Evolutionary conservation across 2,329 filamentous ascomycete species (phyloP).

Genomic region (Colletotrichum simmondsii): DNA sequence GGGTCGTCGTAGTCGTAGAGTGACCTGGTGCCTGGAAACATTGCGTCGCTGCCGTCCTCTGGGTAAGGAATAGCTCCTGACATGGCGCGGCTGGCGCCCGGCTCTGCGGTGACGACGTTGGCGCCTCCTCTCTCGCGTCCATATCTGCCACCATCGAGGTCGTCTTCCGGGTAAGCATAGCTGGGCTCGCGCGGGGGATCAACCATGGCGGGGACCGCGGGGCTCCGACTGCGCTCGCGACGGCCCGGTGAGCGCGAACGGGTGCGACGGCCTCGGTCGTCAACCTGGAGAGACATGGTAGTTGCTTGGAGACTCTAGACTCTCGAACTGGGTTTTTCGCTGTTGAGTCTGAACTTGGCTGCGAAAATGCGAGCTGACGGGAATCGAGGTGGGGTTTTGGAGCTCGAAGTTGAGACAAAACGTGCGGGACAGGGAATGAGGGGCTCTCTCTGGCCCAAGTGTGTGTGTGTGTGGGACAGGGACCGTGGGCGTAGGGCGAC

Average conservation of each 20-base stretch:
- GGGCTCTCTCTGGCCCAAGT: constrained; percentile 4
- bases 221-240: constrained; percentile 49
- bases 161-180: constrained; percentile 54
- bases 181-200: constrained; percentile 55
- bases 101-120: constrained; percentile 29
- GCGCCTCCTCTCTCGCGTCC: constrained; percentile 35
- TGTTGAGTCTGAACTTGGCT: constrained; percentile 7
- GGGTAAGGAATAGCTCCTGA: constrained; percentile 49
- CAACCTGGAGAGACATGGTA: constrained; percentile 63
- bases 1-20: constrained; percentile 53
- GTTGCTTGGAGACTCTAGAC: constrained; percentile 11
- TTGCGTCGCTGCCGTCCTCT: constrained; percentile 48
- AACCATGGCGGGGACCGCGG: constrained; percentile 42
- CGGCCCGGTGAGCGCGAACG: constrained; percentile 60
- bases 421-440: constrained; percentile 24
- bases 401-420: constrained; percentile 32
- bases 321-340: constrained; percentile 26
- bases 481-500: constrained; percentile 12
- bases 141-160: constrained; percentile 50
- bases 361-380: not conserved
- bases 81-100: constrained; percentile 15
- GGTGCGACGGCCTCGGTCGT: constrained; percentile 54
- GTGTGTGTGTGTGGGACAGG: not conserved
- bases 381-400: constrained; percentile 10
- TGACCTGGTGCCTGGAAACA: constrained; percentile 49